phyloP scores from a whole-genome alignment of 352 stramenopile species.

The Phytophthora citrophthora region DNA sequence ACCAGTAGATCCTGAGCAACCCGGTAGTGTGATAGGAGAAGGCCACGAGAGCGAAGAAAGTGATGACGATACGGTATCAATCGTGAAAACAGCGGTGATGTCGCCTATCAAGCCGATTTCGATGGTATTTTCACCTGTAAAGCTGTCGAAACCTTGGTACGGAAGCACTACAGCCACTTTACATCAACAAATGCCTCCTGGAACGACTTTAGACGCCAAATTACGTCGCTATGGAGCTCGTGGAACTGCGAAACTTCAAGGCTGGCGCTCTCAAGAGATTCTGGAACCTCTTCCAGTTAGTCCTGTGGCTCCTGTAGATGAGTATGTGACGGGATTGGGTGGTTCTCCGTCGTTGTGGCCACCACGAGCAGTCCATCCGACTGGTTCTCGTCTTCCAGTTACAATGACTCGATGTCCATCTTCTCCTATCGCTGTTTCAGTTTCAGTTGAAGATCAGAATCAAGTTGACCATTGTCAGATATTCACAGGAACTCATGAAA shows the following conservation, averaged over 20 bases:
- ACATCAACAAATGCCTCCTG: conserved; percentile 32
- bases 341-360: conserved; percentile 66
- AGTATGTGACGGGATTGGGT: conserved; percentile 16
- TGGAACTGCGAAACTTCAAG: conserved; percentile 27
- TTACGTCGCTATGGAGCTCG: conserved; percentile 58
- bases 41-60: conserved; percentile 23
- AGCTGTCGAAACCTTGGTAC: conserved; percentile 57
- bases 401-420: conserved; percentile 53
- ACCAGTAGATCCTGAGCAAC: conserved; percentile 5
- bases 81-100: neutral
- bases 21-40: conserved; percentile 12
- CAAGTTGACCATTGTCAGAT: conserved; percentile 26
- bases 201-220: conserved; percentile 54
- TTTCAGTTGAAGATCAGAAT: conserved; percentile 13
- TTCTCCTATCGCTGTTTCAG: conserved; percentile 43
- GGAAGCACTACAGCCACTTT: conserved; percentile 36
- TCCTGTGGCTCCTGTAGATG: conserved; percentile 4
- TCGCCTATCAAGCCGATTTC: conserved; percentile 29
- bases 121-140: conserved; percentile 19
- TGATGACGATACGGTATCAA: conserved; percentile 13
- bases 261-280: conserved; percentile 17
- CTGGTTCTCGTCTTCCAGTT: conserved; percentile 34
- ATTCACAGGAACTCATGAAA: conserved; percentile 26
- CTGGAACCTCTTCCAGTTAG: conserved; percentile 17
- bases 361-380: conserved; percentile 49